Evolutionary conservation across 306 rosid genomes (phyloP).

Genomic region (Cyamopsis tetragonoloba): DNA sequence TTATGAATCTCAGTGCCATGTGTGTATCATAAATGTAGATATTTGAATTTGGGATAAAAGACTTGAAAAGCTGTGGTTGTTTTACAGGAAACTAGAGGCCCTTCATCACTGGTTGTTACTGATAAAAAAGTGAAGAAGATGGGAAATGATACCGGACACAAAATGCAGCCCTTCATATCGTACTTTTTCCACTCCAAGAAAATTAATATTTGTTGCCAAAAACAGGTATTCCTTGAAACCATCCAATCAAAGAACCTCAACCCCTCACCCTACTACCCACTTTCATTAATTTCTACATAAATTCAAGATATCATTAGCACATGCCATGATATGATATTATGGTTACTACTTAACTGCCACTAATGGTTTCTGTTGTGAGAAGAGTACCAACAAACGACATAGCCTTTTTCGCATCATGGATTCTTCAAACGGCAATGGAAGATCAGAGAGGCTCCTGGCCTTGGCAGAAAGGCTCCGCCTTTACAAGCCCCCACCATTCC

Average conservation of each 20-base stretch:
- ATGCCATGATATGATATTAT: neutral
- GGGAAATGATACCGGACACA: neutral
- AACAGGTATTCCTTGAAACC: constrained; percentile 1
- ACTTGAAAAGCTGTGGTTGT: neutral
- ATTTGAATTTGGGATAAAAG: neutral
- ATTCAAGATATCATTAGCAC: neutral
- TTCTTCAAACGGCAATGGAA: constrained; percentile 17
- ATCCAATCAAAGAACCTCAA: neutral
- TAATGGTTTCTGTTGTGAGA: constrained; percentile 45
- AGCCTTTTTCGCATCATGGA: constrained; percentile 39
- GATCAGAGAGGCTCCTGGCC: constrained; percentile 37
- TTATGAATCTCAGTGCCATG: neutral
- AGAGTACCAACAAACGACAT: constrained; percentile 24
- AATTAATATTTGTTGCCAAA: constrained; percentile 1
- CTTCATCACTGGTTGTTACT: neutral
- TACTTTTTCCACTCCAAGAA: neutral
- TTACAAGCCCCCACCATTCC: constrained; percentile 55
- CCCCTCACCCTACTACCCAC: neutral
- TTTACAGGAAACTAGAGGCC: neutral
- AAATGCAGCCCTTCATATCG: neutral
- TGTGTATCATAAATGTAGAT: neutral
- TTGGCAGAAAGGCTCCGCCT: constrained; percentile 65
- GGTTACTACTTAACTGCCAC: neutral
- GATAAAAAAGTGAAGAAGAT: neutral
- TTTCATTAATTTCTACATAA: constrained; percentile 1